phyloP scores from a whole-genome alignment of 2,329 filamentous ascomycete species.

The Camptophora hylomeconis region DNA sequence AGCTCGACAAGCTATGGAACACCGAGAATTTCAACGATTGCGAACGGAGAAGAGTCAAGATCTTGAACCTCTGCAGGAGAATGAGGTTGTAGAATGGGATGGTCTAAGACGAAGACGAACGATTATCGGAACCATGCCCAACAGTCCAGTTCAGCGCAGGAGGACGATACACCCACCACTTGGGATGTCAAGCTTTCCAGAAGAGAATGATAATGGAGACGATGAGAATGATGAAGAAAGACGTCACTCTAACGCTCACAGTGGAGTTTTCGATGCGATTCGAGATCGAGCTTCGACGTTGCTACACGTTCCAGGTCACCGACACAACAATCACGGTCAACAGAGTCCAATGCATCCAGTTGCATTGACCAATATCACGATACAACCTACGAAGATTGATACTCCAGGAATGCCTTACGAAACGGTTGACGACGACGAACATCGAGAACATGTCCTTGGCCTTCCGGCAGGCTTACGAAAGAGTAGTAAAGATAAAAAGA shows the following conservation, averaged over 20 bases:
- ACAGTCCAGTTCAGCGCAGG: slow-evolving; percentile 27
- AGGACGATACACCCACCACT: slow-evolving; percentile 59
- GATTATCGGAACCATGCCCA: slow-evolving; percentile 33
- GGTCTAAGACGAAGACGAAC: slow-evolving; percentile 66
- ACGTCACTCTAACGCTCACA: no score
- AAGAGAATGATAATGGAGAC: slow-evolving; percentile 34
- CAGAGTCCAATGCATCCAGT: slow-evolving; percentile 49
- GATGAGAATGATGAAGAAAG: slow-evolving; percentile 9
- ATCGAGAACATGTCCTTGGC: slow-evolving; percentile 37
- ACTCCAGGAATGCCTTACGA: slow-evolving; percentile 19
- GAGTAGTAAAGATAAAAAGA: slow-evolving; percentile 26
- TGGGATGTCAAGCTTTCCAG: slow-evolving; percentile 76
- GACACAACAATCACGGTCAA: slow-evolving; percentile 25
- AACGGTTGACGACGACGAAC: slow-evolving; percentile 19
- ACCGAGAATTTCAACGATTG: slow-evolving; percentile 63
- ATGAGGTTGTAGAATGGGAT: slow-evolving; percentile 81
- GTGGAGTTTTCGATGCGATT: slow-evolving; percentile 26
- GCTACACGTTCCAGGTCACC: slow-evolving; percentile 25
- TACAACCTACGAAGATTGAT: slow-evolving; percentile 37
- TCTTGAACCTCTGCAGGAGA: slow-evolving; percentile 64
- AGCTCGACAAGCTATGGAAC: slow-evolving; percentile 63
- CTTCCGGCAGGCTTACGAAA: slow-evolving; percentile 30
- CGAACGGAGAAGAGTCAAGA: slow-evolving; percentile 65
- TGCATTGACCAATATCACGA: slow-evolving; percentile 47
- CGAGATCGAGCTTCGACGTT: slow-evolving; percentile 26